These are phyloP conservation scores for Kuraishia ogatae DNA, from an alignment of 805 yeast genomes.

Conservation along the genomic window DNA sequence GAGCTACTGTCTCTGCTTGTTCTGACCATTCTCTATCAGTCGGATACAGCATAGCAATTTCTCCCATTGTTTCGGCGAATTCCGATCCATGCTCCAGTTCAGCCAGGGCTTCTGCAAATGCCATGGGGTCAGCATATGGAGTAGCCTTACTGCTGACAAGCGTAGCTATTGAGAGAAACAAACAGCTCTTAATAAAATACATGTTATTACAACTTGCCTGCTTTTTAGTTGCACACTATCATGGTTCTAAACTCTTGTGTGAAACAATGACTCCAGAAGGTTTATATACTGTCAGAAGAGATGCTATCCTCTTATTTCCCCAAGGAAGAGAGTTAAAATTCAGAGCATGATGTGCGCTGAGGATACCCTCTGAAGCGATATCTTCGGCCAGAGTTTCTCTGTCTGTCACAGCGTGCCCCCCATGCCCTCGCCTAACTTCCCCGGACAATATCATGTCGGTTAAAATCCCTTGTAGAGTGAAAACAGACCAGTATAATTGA, in stretches of 20 bases:
- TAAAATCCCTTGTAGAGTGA: too few species aligned
- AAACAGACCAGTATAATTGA: too few species aligned
- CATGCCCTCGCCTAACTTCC: not conserved
- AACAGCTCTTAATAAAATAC: not conserved
- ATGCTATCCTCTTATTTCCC: too few species aligned
- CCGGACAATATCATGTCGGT: not conserved
- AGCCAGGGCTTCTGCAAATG: conserved; percentile 23
- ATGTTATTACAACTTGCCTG: too few species aligned
- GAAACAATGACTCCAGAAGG: too few species aligned
- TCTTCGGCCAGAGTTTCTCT: not conserved
- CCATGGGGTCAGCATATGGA: conserved; percentile 19
- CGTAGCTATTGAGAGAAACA: not conserved
- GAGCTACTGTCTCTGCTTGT: conserved; percentile 34
- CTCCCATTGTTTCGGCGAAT: conserved; percentile 29
- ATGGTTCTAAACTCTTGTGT: too few species aligned
- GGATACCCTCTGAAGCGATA: not conserved
- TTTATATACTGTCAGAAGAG: too few species aligned
- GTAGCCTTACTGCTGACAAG: conserved; percentile 6
- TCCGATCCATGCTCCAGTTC: conserved; percentile 28
- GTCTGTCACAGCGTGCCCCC: not conserved
- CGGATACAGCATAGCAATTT: conserved; percentile 32
- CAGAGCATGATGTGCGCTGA: not conserved
- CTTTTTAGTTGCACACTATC: too few species aligned
- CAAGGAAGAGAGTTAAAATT: not conserved
- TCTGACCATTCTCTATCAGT: conserved; percentile 35